A percentile compares a stretch with the other conserved stretches of the same genome.
phyloP scores from a whole-genome alignment of 257 asterid species.

The Anisodus acutangulus region DNA sequence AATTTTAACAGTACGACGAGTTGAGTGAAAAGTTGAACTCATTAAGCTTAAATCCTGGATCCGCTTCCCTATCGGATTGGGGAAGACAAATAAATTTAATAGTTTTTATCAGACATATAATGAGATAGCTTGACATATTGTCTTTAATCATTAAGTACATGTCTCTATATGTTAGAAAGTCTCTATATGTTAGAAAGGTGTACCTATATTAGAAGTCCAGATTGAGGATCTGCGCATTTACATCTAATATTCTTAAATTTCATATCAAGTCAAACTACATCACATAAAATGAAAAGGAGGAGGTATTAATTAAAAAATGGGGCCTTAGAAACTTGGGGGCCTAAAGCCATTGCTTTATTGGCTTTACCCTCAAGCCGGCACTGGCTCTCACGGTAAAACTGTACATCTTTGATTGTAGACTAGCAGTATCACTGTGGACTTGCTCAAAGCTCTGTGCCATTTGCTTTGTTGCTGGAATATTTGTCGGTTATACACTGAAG shows the following conservation, averaged over 20 bases:
- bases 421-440: constrained; percentile 60
- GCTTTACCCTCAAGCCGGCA: too few species aligned
- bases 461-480: constrained; percentile 78
- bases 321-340: too few species aligned
- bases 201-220: background rate
- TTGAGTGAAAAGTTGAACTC: too few species aligned
- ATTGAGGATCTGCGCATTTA: background rate
- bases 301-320: too few species aligned
- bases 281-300: too few species aligned
- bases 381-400: constrained; percentile 5
- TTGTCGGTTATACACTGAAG: constrained; percentile 82
- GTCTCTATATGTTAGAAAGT: background rate
- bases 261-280: too few species aligned
- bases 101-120: background rate
- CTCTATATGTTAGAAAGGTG: background rate
- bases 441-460: constrained; percentile 81
- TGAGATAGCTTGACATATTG: background rate
- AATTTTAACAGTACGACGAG: too few species aligned
- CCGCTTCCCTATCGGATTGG: background rate
- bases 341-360: too few species aligned
- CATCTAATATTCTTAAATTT: background rate
- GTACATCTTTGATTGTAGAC: constrained; percentile 53
- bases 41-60: too few species aligned
- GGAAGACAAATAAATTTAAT: background rate
- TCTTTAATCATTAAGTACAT: background rate